Conservation (phyloP, 2,329 filamentous ascomycete genomes). For the Dactylonectria estremocensis region DNA sequence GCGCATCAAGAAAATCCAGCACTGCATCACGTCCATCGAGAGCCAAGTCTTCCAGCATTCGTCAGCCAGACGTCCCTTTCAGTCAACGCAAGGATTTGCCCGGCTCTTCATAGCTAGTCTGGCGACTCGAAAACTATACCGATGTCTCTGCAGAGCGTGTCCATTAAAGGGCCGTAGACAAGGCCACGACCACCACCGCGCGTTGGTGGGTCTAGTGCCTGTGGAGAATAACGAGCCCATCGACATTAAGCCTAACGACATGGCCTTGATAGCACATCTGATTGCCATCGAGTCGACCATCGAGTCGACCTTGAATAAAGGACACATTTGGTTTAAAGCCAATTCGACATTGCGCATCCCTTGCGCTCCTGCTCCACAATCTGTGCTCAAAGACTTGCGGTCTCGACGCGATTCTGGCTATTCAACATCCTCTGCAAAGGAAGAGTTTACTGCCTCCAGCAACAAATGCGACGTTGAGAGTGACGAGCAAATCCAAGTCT, state of each 20-base stretch:
- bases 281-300: conserved; percentile 30
- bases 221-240: not conserved
- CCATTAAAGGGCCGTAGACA: not conserved
- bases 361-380: not conserved
- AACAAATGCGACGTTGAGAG: not conserved
- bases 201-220: not conserved
- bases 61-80: not conserved
- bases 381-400: not conserved
- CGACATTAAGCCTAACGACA: conserved; percentile 7
- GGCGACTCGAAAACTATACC: conserved; percentile 18
- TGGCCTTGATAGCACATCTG: conserved; percentile 5
- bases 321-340: conserved; percentile 29
- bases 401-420: conserved; percentile 22
- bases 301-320: conserved; percentile 18
- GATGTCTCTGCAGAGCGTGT: conserved; percentile 19
- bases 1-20: not conserved
- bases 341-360: conserved; percentile 10
- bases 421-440: conserved; percentile 11
- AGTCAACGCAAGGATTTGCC: conserved; percentile 12
- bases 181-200: not conserved
- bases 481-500: conserved; percentile 13
- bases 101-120: conserved; percentile 13
- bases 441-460: not conserved
- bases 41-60: conserved; percentile 12
- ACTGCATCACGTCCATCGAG: not conserved